A percentile compares a stretch with the other conserved stretches of the same genome.
Evolutionary conservation across 495 filamentous ascomycete species (phyloP).

Genomic region (Oidiodendron maius): DNA sequence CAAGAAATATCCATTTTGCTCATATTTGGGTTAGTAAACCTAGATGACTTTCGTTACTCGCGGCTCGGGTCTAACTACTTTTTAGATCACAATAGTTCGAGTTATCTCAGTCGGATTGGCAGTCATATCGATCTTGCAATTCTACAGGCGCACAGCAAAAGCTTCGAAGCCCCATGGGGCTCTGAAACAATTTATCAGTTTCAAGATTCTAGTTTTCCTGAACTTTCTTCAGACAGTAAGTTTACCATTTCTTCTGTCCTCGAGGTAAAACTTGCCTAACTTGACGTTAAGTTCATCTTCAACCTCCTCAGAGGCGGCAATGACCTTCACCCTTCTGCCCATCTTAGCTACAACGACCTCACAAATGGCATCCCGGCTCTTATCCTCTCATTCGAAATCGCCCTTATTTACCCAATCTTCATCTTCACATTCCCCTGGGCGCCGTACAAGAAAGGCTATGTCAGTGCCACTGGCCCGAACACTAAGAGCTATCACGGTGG

Average conservation of each 20-base stretch:
- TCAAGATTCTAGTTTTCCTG: neutral
- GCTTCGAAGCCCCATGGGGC: neutral
- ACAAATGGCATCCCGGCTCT: neutral
- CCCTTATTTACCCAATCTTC: neutral
- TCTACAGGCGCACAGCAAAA: neutral
- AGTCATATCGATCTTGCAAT: neutral
- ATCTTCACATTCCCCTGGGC: neutral
- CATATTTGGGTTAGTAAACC: conserved; percentile 40
- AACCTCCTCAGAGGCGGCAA: neutral
- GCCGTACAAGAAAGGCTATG: neutral
- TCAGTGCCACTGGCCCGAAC: neutral
- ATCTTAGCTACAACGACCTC: neutral
- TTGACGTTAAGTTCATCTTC: neutral
- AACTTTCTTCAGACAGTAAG: conserved; percentile 1
- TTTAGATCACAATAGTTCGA: neutral
- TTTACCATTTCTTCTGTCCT: neutral
- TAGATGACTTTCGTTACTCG: neutral
- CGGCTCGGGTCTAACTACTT: neutral
- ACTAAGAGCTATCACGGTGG: neutral
- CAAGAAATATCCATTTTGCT: conserved; percentile 65
- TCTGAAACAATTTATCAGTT: neutral
- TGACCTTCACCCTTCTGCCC: neutral
- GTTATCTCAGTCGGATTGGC: neutral
- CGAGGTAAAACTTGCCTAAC: neutral
- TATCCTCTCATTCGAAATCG: neutral